Conservation (phyloP, 1,139 yeast genomes). For the Zygoascus hellenicus region DNA sequence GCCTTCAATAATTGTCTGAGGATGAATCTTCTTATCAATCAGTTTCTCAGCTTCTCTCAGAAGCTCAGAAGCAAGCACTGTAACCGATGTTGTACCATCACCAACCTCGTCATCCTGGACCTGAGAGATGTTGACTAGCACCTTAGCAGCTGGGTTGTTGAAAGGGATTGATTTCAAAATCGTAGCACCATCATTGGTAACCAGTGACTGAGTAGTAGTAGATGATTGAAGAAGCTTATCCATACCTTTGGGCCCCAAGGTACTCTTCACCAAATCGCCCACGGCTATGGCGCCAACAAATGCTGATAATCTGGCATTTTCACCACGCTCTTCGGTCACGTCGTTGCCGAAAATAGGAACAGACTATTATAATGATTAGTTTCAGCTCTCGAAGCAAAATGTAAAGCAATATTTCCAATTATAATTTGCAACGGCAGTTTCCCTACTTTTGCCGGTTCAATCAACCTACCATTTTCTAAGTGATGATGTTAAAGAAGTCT, state of each 20-base stretch:
- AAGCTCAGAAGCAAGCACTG: slow-evolving; percentile 86
- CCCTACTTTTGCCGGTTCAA: no score
- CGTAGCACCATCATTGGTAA: slow-evolving; percentile 98
- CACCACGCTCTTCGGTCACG: slow-evolving; percentile 96
- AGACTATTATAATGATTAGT: slow-evolving; percentile 38
- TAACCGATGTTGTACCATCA: slow-evolving; percentile 98
- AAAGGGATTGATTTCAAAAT: slow-evolving; percentile 89
- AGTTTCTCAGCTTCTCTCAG: slow-evolving; percentile 92
- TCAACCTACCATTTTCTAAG: no score
- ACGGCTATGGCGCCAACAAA: slow-evolving; percentile 99
- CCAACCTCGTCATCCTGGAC: slow-evolving; percentile 99
- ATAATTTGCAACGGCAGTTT: not conserved
- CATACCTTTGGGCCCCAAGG: slow-evolving; percentile 98
- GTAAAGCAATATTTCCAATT: not conserved
- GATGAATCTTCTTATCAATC: slow-evolving; percentile 90
- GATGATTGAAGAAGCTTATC: slow-evolving; percentile 90
- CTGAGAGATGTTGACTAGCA: slow-evolving; percentile 87
- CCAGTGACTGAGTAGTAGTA: slow-evolving; percentile 66
- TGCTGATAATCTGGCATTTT: slow-evolving; percentile 94
- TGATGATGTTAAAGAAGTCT: no score
- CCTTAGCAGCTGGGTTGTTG: slow-evolving; percentile 98
- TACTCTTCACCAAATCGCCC: slow-evolving; percentile 92
- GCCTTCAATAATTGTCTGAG: slow-evolving; percentile 96
- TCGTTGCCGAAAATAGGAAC: slow-evolving; percentile 96
- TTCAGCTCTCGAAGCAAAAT: not conserved